Percentiles rank a stretch among this genome's conserved stretches.
phyloP scores from a whole-genome alignment of 164 flowering plant genomes.

The Stephania japonica region DNA sequence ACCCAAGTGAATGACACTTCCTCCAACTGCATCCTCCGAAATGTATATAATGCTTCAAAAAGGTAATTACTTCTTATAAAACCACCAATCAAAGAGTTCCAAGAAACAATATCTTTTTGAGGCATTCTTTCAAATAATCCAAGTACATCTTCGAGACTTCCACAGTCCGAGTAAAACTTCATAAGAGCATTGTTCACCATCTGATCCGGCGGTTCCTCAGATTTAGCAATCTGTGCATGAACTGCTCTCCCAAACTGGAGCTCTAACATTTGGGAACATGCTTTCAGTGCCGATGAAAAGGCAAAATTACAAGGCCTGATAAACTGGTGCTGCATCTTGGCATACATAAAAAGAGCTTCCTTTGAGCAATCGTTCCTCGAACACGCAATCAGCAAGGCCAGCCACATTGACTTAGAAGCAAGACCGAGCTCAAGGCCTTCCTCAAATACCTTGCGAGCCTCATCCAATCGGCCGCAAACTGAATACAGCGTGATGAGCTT shows the following conservation, averaged over 20 bases:
- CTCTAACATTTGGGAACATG: background rate
- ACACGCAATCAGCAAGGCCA: background rate
- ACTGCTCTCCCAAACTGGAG: background rate
- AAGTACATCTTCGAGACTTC: background rate
- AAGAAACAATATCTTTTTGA: background rate
- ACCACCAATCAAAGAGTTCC: background rate
- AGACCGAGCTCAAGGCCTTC: background rate
- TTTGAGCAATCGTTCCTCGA: background rate
- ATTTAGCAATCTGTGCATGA: slow-evolving; percentile 3
- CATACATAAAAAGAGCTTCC: background rate
- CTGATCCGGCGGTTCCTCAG: background rate
- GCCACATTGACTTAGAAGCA: slow-evolving; percentile 1
- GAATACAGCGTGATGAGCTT: background rate
- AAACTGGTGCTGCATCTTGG: background rate
- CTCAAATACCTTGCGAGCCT: background rate
- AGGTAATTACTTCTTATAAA: background rate
- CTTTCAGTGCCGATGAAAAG: background rate
- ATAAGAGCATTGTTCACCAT: background rate
- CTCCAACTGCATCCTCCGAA: background rate
- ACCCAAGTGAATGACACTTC: background rate
- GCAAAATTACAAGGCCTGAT: background rate
- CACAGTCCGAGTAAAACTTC: background rate
- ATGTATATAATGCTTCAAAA: slow-evolving; percentile 1
- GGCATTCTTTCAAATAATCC: slow-evolving; percentile 1
- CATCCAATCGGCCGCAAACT: background rate